phyloP scores from a whole-genome alignment of 192 early-diverging fungal species.

The Funneliformis mosseae region DNA sequence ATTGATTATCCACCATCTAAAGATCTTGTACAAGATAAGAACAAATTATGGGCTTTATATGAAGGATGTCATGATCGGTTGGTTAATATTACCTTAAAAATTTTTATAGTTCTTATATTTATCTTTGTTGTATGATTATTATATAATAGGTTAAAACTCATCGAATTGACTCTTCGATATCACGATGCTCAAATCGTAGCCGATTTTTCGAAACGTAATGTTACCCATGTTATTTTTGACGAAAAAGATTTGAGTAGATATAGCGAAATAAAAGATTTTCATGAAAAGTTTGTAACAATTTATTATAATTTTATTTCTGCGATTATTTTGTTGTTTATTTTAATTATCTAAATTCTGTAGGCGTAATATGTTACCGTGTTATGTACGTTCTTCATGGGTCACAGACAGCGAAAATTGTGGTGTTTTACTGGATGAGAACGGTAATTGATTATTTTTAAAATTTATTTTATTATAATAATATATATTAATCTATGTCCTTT shows the following conservation, averaged over 20 bases:
- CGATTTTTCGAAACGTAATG: background rate
- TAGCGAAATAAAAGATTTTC: constrained; percentile 1
- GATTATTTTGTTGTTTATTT: background rate
- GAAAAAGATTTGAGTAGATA: constrained; percentile 14
- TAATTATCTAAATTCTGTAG: background rate
- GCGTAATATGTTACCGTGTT: background rate
- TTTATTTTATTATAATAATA: background rate
- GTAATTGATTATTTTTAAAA: background rate
- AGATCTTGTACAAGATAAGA: background rate
- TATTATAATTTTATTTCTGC: background rate
- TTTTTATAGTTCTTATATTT: background rate
- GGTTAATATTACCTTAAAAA: background rate
- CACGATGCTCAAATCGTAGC: constrained; percentile 4
- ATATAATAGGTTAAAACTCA: background rate
- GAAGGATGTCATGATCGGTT: constrained; percentile 7
- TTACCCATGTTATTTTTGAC: constrained; percentile 19
- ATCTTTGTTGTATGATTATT: background rate
- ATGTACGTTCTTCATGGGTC: constrained; percentile 4
- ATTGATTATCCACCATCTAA: background rate
- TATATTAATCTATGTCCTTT: background rate
- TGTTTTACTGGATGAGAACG: background rate
- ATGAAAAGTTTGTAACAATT: background rate
- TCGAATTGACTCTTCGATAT: constrained; percentile 16
- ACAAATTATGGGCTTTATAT: constrained; percentile 10
- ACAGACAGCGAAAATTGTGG: constrained; percentile 8